Evolutionary conservation across 2,329 filamentous ascomycete species (phyloP), one percentile per base, ranked within the genome.

Genomic region (Nothopassalora personata): DNA sequence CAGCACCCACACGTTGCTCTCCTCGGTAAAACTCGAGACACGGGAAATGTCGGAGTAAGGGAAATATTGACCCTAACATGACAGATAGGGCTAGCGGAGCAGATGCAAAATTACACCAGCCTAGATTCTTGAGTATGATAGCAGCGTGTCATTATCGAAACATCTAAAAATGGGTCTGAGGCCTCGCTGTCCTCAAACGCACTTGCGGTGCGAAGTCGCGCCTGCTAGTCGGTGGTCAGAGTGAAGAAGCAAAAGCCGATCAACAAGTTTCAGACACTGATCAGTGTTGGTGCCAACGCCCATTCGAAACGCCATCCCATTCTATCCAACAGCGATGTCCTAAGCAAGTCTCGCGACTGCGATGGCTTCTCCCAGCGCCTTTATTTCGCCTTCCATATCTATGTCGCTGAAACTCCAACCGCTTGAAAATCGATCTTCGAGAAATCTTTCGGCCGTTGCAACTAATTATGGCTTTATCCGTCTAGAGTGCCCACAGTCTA

Each of bases 341-440:
- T 63, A 53, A 63, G 60, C 58, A 54, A 55, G 65, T 67, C 65
- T 66, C 55, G 66, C 64, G 66, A 67, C 65, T 58, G 50, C 60
- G 43, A 27, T 31, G 58, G 56, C 56, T 46, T 52, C 56, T 54
- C 33, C 47, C 46, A 45, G 33, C 59, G 57, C 53, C 61, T 28
- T 34, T 46, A 39, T 18, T 66, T 61, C 64, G 62, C 63, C 64
- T 39, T 65, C 60, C 64, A 30, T 49, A 59, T 66, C 64, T 67
- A 66, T 66, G 51, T 67, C 65, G 66, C 65, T 67, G 56, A 31
- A 68, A 68, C 66, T 65, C 65, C 66, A 58, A 46, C 56, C 57
- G 39, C 45, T 52, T 59, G 53, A 27, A 64, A 61, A 56, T 60
- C 43, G 57, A 28, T 47, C 49, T 30, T 53, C 19, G 34, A 53